Conservation (phyloP, 345 rosid species). For the Citrus sp. region DNA sequence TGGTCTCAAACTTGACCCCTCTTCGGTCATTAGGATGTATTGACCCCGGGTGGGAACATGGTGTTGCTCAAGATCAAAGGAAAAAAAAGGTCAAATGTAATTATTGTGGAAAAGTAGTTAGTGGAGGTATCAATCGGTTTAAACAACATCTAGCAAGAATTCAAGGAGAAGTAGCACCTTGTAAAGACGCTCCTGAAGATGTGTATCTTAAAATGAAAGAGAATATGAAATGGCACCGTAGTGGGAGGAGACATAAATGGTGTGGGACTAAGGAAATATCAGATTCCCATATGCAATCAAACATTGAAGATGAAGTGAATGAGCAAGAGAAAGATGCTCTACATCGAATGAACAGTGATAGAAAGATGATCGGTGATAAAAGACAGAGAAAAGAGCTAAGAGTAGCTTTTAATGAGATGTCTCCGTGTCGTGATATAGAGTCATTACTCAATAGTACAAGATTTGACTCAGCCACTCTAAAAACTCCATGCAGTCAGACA, state of each 20-base stretch:
- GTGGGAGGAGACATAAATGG: slow-evolving; percentile 32
- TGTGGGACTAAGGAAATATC: slow-evolving; percentile 27
- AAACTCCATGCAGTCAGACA: slow-evolving; percentile 23
- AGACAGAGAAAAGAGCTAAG: slow-evolving; percentile 20
- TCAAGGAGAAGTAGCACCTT: slow-evolving; percentile 49
- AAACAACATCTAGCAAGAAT: slow-evolving; percentile 52
- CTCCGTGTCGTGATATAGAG: slow-evolving; percentile 26
- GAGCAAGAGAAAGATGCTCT: slow-evolving; percentile 27
- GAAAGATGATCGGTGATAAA: slow-evolving; percentile 20
- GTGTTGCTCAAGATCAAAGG: slow-evolving; percentile 44
- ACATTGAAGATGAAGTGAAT: slow-evolving; percentile 33
- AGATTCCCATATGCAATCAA: slow-evolving; percentile 25
- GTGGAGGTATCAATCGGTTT: slow-evolving; percentile 51
- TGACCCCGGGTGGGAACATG: slow-evolving; percentile 53
- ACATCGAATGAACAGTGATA: slow-evolving; percentile 16
- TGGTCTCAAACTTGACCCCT: slow-evolving; percentile 26
- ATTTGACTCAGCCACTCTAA: slow-evolving; percentile 38
- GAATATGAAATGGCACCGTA: slow-evolving; percentile 51
- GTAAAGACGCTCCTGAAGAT: slow-evolving; percentile 43
- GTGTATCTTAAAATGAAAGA: slow-evolving; percentile 46
- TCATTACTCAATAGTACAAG: slow-evolving; percentile 30
- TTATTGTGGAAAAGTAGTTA: slow-evolving; percentile 47
- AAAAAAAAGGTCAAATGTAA: slow-evolving; percentile 51
- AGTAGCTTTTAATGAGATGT: slow-evolving; percentile 7
- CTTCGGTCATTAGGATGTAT: slow-evolving; percentile 43